Evolutionary conservation across 345 rosid species (phyloP).

Genomic region (Nasturtium officinale): DNA sequence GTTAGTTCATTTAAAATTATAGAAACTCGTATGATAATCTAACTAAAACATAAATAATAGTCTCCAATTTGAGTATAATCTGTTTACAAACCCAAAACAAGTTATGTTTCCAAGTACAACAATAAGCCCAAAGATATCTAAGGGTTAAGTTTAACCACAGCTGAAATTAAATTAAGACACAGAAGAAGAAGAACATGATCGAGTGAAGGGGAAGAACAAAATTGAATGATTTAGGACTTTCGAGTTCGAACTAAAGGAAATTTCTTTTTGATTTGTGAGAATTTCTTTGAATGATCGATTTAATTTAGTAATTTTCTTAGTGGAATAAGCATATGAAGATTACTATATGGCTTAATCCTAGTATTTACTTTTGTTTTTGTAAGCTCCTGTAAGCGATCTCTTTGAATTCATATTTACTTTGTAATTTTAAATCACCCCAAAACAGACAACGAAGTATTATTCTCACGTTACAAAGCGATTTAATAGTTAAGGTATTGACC

Average conservation of each 20-base stretch:
- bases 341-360: background rate
- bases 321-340: background rate
- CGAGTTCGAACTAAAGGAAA: background rate
- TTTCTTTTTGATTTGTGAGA: background rate
- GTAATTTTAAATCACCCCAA: slow-evolving; percentile 20
- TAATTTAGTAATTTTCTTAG: background rate
- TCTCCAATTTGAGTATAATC: no score
- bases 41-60: no score
- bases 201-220: no score
- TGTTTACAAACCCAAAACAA: no score
- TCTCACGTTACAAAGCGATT: background rate
- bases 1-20: no score
- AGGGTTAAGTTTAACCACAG: no score
- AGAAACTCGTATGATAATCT: no score
- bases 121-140: no score
- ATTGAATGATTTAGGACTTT: no score
- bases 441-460: slow-evolving; percentile 12
- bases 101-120: no score
- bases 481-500: background rate
- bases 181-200: no score
- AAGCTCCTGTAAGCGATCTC: background rate
- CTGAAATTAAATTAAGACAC: no score
- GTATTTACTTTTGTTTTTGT: background rate
- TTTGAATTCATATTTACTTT: background rate
- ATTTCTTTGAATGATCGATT: background rate